Evolutionary conservation across 169 alveolate genomes (phyloP).

Genomic region (Plasmodium gonderi): DNA sequence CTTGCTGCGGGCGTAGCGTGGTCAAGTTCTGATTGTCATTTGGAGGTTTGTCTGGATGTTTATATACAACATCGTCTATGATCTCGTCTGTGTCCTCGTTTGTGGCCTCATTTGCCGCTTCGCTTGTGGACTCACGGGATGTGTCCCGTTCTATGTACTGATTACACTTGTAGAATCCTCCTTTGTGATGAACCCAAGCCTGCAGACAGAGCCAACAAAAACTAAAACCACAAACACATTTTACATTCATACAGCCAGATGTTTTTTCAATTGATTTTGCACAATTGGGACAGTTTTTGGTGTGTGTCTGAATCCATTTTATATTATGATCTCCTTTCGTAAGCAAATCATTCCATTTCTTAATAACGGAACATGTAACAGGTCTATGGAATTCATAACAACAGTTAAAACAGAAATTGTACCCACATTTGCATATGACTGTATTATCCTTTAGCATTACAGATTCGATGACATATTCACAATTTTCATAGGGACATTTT

Average conservation of each 20-base stretch:
- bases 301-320: slow-evolving; percentile 21
- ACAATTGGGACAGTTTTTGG: slow-evolving; percentile 59
- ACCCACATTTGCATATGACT: slow-evolving; percentile 39
- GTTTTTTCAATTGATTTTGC: slow-evolving; percentile 34
- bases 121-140: too few relatives aligned
- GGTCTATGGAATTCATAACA: slow-evolving; percentile 33
- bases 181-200: slow-evolving; percentile 46
- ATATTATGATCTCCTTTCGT: slow-evolving; percentile 42
- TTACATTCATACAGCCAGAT: slow-evolving; percentile 64
- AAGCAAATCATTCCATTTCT: slow-evolving; percentile 22
- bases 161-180: slow-evolving; percentile 61
- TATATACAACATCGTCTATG: background rate
- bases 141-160: slow-evolving; percentile 20
- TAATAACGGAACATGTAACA: slow-evolving; percentile 21
- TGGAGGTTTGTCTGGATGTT: background rate
- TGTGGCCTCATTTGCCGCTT: background rate
- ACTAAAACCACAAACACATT: slow-evolving; percentile 52
- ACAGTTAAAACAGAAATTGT: slow-evolving; percentile 40
- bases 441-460: slow-evolving; percentile 7
- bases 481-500: slow-evolving; percentile 23
- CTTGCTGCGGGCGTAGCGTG: background rate
- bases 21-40: background rate
- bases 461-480: slow-evolving; percentile 28
- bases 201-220: slow-evolving; percentile 61
- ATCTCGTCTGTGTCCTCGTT: background rate